Evolutionary conservation across 2,329 filamentous ascomycete species (phyloP), one percentile per base, ranked within the genome.

Genomic region (Aotearoamyces nothofagi): DNA sequence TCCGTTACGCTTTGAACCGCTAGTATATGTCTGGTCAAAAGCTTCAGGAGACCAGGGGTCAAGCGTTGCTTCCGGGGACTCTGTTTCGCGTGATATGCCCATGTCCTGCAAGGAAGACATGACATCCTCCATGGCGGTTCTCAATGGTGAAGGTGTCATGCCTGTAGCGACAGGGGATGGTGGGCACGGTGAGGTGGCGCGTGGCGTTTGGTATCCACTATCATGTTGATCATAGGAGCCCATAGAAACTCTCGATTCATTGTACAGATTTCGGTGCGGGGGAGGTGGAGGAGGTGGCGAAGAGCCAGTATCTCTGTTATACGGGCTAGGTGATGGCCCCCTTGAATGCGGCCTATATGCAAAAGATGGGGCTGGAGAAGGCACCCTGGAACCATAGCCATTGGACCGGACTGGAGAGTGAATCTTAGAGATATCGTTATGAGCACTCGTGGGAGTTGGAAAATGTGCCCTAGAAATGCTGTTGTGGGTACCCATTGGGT

Each of bases 111-210:
- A 56, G 32, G 90, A 92, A 39, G 90, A 83, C 72, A 96, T 94
- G 4, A 98, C 86, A 52, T 92, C 87, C 47, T 96, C 87, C 84
- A 98, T 98, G 1, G 90, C 90, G 51, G 86, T 83, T 34, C 90
- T 69, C 3, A 98, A 58, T 1, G 90, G 90, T 3, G 90, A 96
- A 1, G 90, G 90, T 0, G 90, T 98, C 50, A 81, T 59, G 2
- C 72, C 73, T 24, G 64, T 69, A 22, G 60, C 58, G 25, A 63
- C 69, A 2, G 79, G 73, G 4, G 82, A 84, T 4, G 71, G 71
- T 3, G 75, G 76, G 19, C 59, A 62, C 1, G 78, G 76, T 2
- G 79, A 81, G 5, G 61, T 60, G 37, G 52, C 63, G 35, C 67
- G 56, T 2, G 71, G 66, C 1, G 66, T 74, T 30, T 65, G 57